phyloP scores from a whole-genome alignment of 495 filamentous ascomycete genomes.

The Podospora bellae-mahoneyi region DNA sequence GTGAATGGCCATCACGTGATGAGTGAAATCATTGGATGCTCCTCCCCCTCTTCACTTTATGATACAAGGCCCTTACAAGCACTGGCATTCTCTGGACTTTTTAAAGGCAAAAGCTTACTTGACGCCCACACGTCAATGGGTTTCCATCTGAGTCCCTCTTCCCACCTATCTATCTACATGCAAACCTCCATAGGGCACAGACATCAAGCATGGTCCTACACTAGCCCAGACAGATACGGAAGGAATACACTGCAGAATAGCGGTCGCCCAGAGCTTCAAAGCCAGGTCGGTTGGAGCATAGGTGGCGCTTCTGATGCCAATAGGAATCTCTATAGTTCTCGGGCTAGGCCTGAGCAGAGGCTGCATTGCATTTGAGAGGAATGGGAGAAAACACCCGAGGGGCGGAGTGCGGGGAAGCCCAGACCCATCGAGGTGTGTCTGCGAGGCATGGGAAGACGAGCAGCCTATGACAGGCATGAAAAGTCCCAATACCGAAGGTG shows the following conservation, averaged over 20 bases:
- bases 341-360: not conserved
- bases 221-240: not conserved
- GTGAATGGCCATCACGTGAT: not conserved
- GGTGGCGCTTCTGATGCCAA: not conserved
- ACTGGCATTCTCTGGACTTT: too few species aligned
- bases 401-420: not conserved
- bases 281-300: not conserved
- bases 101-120: too few species aligned
- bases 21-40: not conserved
- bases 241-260: slow-evolving; percentile 6
- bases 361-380: too few species aligned
- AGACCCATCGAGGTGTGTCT: not conserved
- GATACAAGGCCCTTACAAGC: too few species aligned
- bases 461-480: not conserved
- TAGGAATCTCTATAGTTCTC: not conserved
- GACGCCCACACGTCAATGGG: too few species aligned
- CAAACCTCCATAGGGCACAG: too few species aligned
- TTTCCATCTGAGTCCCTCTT: too few species aligned
- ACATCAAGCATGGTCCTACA: not conserved
- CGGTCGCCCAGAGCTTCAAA: not conserved
- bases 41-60: too few species aligned
- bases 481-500: not conserved
- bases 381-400: too few species aligned
- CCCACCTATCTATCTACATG: too few species aligned
- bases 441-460: too few species aligned